Evolutionary conservation across 768 basidiomycete species (phyloP), one percentile per base, ranked within the genome.

Genomic region (Hygrophoropsis aurantiaca): DNA sequence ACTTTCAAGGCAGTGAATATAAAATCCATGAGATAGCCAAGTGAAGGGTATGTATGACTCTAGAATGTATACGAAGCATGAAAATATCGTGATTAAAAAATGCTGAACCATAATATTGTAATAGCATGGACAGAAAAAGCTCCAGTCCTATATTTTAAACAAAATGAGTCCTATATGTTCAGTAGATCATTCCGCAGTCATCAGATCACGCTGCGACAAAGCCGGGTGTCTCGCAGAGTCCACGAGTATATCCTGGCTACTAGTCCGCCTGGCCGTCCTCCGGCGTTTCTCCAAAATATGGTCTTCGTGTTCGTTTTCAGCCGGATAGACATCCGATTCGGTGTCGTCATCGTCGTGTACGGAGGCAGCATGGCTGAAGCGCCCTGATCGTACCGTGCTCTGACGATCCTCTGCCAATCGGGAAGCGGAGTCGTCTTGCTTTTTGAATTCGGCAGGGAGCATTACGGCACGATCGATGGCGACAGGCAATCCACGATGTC

Each of bases 401-500:
- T 19, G 40, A 23, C 56, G 58, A 20, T 65, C 54, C 10, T 16
- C 19, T 23, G 38, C 21, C 20, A 35, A 37, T 5, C 33, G 44
- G 6, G 38, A 30, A 11, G 46, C 51, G n/a, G 25, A 42, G n/a
- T 57, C 23, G 16, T 55, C 64, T 32, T 55, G 36, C 27, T 62
- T 65, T 50, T 73, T 57, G 49, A 79, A 79, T 47, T 90, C 90
- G 27, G 71, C 72, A 1, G 90, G 92, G 15, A 94, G 74, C 60
- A 94, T 75, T 42, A 94, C 79, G 0, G 93, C 90, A 43, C 93
- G 82, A 66, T 93, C 90, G 39, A 94, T 91, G 8, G 90, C 91
- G 18, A 89, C 85, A 0, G 90, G 90, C 6, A 93, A 70, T 30
- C 91, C 90, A 39, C 94, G 85, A 65, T 97, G 94, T 11, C 92